Conservation (phyloP, 2,329 filamentous ascomycete genomes). For the Meredithiella fracta region DNA sequence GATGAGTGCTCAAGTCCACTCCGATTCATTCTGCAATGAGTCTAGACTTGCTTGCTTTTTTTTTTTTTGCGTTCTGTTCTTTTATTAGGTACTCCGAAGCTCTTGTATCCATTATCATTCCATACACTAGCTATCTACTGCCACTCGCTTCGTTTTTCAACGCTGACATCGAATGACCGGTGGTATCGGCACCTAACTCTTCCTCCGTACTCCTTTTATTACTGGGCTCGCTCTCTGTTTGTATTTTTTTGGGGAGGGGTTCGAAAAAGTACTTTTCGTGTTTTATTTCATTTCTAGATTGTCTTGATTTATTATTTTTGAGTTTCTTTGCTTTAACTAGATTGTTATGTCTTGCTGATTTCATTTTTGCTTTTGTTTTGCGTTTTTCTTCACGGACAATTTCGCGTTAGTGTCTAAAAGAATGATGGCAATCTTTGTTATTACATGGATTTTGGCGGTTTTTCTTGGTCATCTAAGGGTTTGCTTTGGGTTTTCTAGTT, state of each 20-base stretch:
- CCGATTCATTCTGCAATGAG: background rate
- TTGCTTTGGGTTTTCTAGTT: background rate
- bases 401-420: background rate
- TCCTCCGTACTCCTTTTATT: constrained; percentile 2
- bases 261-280: constrained; percentile 1
- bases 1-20: background rate
- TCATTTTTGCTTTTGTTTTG: background rate
- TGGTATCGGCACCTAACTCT: background rate
- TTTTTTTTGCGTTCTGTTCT: constrained; percentile 1
- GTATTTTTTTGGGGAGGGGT: background rate
- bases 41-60: background rate
- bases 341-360: background rate
- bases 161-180: background rate
- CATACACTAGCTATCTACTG: background rate
- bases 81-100: background rate
- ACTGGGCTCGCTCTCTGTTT: background rate
- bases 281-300: background rate
- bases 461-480: background rate
- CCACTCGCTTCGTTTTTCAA: background rate
- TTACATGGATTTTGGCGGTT: background rate
- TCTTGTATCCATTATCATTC: background rate
- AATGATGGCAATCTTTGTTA: background rate
- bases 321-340: background rate
- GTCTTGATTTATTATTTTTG: background rate
- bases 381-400: background rate